Base-by-base conservation (phyloP, 108 stramenopile species). In the Poteriospumella lacustris region DNA sequence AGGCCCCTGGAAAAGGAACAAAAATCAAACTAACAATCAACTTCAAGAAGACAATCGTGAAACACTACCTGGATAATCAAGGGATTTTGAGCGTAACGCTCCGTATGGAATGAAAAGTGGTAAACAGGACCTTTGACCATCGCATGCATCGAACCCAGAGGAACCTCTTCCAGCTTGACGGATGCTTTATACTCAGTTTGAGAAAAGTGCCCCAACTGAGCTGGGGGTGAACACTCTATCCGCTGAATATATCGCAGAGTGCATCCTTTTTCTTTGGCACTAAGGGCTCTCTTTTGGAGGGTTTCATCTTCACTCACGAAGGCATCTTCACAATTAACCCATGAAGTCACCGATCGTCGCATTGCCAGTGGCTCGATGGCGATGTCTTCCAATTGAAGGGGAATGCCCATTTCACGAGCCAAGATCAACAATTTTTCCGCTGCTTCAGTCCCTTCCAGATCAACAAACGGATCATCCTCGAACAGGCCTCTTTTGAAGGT, bases 201-300 rank as follows among this genome's bases (percentile, higher is more conserved):
- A 26, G 9, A 34, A 31, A 5, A 33, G 36, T 3, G 9, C 9
- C 60, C 60, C 31, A 64, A 12, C 31, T 3, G 33, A 12, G 60
- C 60, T 34, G 60, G 29, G 9, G 60, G 60, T 5, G 60, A 64
- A 64, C 60, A 64, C 31, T 91, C 89, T 69, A 92, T 89, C 39
- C 76, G 79, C 68, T 90, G 89, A 78, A 91, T 89, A 88, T 94
- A 94, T 36, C 93, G 90, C 41, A 91, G 89, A 28, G 40, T 58
- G 26, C 80, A 67, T 67, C 81, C 89, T 19, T 82, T 69, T 36
- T 59, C 84, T 28, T 59, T 15, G 52, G 89, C 90, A 5, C 83
- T 85, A 62, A 84, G 79, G 77, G 84, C 79, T n/a, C 86, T 85
- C 75, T 86, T 76, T 59, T 89, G 67, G 86, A 90, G 88, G 24